These are phyloP conservation scores for Paramyrothecium roridum DNA, from an alignment of 2,329 filamentous ascomycete genomes.

Conservation along the genomic window DNA sequence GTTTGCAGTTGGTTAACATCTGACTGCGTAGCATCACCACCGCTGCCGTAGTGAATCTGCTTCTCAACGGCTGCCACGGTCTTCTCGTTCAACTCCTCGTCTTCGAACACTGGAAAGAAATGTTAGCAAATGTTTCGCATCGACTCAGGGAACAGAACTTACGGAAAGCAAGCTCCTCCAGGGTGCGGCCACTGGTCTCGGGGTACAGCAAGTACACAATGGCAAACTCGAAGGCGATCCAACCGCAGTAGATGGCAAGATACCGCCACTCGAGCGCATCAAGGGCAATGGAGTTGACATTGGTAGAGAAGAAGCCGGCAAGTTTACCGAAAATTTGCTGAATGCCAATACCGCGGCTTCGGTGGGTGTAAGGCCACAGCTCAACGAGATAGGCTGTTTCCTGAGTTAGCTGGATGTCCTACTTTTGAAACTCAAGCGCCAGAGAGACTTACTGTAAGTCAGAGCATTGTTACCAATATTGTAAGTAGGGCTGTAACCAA, in stretches of 20 bases:
- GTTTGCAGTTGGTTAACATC: background rate
- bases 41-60: slow-evolving; percentile 20
- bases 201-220: slow-evolving; percentile 80
- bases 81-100: slow-evolving; percentile 31
- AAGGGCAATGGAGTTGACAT: slow-evolving; percentile 42
- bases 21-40: background rate
- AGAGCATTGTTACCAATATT: slow-evolving; percentile 66
- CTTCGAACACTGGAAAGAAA: slow-evolving; percentile 31
- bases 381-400: slow-evolving; percentile 48
- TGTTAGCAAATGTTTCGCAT: slow-evolving; percentile 7
- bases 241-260: slow-evolving; percentile 40
- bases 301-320: slow-evolving; percentile 38
- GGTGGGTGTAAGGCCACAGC: slow-evolving; percentile 54
- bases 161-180: slow-evolving; percentile 61
- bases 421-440: too few species aligned
- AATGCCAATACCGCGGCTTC: slow-evolving; percentile 55
- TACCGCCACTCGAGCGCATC: slow-evolving; percentile 36
- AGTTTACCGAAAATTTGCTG: slow-evolving; percentile 51
- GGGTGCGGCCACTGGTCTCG: slow-evolving; percentile 71
- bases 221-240: slow-evolving; percentile 36
- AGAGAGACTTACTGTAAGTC: slow-evolving; percentile 56
- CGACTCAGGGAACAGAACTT: slow-evolving; percentile 14
- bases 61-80: slow-evolving; percentile 37
- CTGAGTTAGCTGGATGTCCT: background rate
- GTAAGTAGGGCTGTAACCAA: slow-evolving; percentile 56